Conservation (phyloP, 1,139 yeast genomes). For the Kodamaea alishanica region DNA sequence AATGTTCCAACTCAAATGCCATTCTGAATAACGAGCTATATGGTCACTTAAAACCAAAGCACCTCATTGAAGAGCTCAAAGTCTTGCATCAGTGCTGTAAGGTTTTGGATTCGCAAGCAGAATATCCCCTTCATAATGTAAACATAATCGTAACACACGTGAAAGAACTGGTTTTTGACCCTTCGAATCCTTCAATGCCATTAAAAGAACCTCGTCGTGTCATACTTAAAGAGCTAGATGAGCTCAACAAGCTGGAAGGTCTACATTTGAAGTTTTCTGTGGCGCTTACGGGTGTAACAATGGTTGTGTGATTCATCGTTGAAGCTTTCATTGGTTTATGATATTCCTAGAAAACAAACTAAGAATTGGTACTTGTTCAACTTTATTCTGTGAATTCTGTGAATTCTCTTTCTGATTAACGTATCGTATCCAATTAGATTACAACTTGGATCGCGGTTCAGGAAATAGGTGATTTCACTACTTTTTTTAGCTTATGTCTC, state of each 20-base stretch:
- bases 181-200: conserved; percentile 5
- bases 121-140: conserved; percentile 41
- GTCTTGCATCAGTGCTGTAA: conserved; percentile 26
- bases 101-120: conserved; percentile 9
- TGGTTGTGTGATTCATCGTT: conserved; percentile 11
- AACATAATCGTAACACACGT: conserved; percentile 68
- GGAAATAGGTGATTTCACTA: no score
- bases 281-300: conserved; percentile 50
- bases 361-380: no score
- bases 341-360: no score
- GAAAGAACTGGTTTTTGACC: conserved; percentile 45
- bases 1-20: conserved; percentile 65
- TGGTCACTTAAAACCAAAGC: conserved; percentile 76
- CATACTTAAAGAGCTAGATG: conserved; percentile 47
- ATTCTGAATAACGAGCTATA: conserved; percentile 47
- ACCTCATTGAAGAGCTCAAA: conserved; percentile 55
- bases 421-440: no score
- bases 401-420: no score
- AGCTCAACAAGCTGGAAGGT: conserved; percentile 30
- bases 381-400: no score
- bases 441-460: not conserved
- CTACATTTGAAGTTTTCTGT: conserved; percentile 47
- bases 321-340: no score
- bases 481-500: no score
- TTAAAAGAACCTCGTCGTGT: conserved; percentile 50